These are phyloP conservation scores for Acer yangbiense DNA, from an alignment of 345 rosid species.

Conservation along the genomic window DNA sequence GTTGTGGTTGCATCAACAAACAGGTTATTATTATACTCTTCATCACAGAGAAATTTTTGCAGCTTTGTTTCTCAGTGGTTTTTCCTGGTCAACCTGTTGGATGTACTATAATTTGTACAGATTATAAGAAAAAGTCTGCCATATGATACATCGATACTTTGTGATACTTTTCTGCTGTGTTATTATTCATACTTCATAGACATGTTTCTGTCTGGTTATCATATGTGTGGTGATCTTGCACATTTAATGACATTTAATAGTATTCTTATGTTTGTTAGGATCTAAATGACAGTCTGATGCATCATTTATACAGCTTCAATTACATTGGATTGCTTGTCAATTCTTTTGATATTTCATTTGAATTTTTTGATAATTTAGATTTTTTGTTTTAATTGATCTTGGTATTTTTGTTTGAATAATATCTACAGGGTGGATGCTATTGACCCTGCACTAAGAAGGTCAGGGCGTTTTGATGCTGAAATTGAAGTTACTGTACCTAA, in stretches of 20 bases:
- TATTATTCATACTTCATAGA: neutral
- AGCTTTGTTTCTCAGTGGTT: neutral
- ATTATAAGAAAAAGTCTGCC: neutral
- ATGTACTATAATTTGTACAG: neutral
- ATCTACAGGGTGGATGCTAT: conserved; percentile 62
- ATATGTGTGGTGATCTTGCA: neutral
- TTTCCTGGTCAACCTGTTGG: neutral
- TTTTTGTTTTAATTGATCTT: neutral
- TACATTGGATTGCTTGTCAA: neutral
- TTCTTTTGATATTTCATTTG: neutral
- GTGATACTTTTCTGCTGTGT: neutral
- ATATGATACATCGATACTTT: neutral
- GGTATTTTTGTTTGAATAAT: neutral
- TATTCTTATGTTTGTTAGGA: no score
- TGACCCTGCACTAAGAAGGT: conserved; percentile 81
- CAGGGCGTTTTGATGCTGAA: conserved; percentile 82
- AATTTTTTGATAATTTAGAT: neutral
- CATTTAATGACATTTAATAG: neutral
- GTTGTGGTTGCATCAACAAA: conserved; percentile 90
- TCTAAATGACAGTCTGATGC: neutral
- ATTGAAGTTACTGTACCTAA: conserved; percentile 87
- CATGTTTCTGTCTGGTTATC: neutral
- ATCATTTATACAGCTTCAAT: neutral
- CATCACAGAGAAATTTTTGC: neutral
- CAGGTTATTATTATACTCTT: conserved; percentile 49